phyloP scores from a whole-genome alignment of 2,329 filamentous ascomycete species.

The Coniochaeta ligniaria region DNA sequence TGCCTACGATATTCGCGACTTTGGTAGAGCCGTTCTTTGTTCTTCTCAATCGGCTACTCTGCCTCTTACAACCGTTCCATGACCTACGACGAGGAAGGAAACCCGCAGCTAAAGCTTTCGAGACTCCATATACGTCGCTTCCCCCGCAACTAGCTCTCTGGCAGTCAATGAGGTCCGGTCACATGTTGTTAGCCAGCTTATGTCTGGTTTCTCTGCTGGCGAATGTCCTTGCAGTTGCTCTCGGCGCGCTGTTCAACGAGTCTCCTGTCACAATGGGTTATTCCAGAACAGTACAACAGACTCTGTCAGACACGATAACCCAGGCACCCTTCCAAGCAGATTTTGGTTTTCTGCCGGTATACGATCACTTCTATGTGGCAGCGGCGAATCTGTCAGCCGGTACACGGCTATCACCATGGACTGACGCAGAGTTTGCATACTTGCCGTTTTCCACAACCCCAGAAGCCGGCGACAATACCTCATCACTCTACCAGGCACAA shows the following conservation, averaged over 20 bases:
- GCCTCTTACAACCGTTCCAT: constrained; percentile 46
- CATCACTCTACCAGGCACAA: background rate
- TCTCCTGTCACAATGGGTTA: background rate
- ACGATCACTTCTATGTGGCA: constrained; percentile 22
- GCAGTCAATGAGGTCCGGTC: constrained; percentile 33
- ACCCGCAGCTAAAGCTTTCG: constrained; percentile 25
- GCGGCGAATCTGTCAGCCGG: constrained; percentile 36
- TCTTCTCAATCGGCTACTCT: constrained; percentile 43
- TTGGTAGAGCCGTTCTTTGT: constrained; percentile 51
- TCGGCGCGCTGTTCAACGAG: constrained; percentile 44
- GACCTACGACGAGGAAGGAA: constrained; percentile 34
- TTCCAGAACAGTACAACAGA: constrained; percentile 8
- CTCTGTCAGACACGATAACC: too few relatives aligned
- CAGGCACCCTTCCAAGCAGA: too few relatives aligned
- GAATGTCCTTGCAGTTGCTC: constrained; percentile 45
- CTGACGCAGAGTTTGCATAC: constrained; percentile 35
- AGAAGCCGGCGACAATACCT: constrained; percentile 3
- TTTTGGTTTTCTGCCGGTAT: too few relatives aligned
- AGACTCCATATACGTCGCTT: constrained; percentile 42
- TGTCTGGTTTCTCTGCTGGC: constrained; percentile 40
- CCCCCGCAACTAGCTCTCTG: constrained; percentile 45
- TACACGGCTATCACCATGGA: constrained; percentile 42
- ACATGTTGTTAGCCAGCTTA: constrained; percentile 37
- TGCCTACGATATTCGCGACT: constrained; percentile 47
- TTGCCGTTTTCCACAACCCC: constrained; percentile 27